Conservation (phyloP, 768 basidiomycete genomes). For the Phaeotremella skinneri region DNA sequence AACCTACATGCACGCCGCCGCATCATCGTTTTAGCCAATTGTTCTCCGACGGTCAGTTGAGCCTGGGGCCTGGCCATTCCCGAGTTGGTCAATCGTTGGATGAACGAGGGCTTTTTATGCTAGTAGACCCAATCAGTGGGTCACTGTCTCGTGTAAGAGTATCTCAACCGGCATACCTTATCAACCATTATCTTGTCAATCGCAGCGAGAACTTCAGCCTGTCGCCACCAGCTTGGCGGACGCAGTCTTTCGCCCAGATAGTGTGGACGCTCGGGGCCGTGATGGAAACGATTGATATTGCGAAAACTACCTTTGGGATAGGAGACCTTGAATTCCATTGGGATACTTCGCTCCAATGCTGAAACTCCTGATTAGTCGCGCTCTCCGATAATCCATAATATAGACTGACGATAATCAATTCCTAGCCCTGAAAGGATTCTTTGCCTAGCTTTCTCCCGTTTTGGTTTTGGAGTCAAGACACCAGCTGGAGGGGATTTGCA, state of each 20-base stretch:
- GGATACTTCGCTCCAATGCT: constrained; percentile 37
- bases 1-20: constrained; percentile 68
- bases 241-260: constrained; percentile 84
- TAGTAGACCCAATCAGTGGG: constrained; percentile 41
- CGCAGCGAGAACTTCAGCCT: constrained; percentile 82
- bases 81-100: constrained; percentile 78
- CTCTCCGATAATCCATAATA: constrained; percentile 36
- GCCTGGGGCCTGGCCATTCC: constrained; percentile 69
- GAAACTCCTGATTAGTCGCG: constrained; percentile 1
- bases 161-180: constrained; percentile 66
- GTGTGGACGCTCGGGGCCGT: constrained; percentile 71
- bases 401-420: constrained; percentile 52
- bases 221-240: constrained; percentile 92
- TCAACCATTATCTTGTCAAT: constrained; percentile 84
- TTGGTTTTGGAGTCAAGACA: constrained; percentile 56
- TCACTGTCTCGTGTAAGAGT: background rate
- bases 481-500: constrained; percentile 64
- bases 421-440: constrained; percentile 28
- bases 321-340: constrained; percentile 87
- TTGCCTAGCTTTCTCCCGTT: constrained; percentile 37
- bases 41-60: constrained; percentile 73
- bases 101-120: constrained; percentile 83
- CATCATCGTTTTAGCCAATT: constrained; percentile 80
- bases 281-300: constrained; percentile 84
- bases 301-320: constrained; percentile 90